Evolutionary conservation across 257 asterid species (phyloP).

Genomic region (Verbena officinalis): DNA sequence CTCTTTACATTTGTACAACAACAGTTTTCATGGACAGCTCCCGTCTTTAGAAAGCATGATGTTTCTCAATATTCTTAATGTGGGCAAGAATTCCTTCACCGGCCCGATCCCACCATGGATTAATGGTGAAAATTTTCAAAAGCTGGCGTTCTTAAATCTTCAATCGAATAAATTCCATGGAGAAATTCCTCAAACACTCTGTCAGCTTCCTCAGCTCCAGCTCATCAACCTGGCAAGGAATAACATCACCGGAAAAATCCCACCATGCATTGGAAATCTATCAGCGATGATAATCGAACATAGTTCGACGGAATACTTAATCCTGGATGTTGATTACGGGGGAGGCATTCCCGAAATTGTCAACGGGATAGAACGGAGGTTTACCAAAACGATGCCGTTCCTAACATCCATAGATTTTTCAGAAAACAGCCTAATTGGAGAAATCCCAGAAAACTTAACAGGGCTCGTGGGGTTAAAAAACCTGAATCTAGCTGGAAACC

Average conservation of each 20-base stretch:
- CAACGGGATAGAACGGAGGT: constrained; percentile 29
- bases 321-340: constrained; percentile 30
- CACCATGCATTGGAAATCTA: constrained; percentile 24
- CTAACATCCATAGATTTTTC: constrained; percentile 26
- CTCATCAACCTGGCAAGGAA: constrained; percentile 27
- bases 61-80: constrained; percentile 20
- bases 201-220: constrained; percentile 26
- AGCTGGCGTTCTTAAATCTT: constrained; percentile 24
- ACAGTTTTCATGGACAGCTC: constrained; percentile 25
- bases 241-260: constrained; percentile 10
- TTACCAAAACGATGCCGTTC: constrained; percentile 28
- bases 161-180: constrained; percentile 23
- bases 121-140: constrained; percentile 11
- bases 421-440: constrained; percentile 16
- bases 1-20: constrained; percentile 28
- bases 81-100: constrained; percentile 25
- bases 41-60: constrained; percentile 20
- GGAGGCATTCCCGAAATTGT: constrained; percentile 15
- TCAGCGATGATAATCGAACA: constrained; percentile 17
- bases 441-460: constrained; percentile 19
- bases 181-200: constrained; percentile 9
- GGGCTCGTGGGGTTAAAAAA: constrained; percentile 22
- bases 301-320: not conserved
- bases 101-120: constrained; percentile 28
- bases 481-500: constrained; percentile 26